These are phyloP conservation scores for Epichloe amarillans DNA, from an alignment of 2,329 filamentous ascomycete species.

Conservation along the genomic window DNA sequence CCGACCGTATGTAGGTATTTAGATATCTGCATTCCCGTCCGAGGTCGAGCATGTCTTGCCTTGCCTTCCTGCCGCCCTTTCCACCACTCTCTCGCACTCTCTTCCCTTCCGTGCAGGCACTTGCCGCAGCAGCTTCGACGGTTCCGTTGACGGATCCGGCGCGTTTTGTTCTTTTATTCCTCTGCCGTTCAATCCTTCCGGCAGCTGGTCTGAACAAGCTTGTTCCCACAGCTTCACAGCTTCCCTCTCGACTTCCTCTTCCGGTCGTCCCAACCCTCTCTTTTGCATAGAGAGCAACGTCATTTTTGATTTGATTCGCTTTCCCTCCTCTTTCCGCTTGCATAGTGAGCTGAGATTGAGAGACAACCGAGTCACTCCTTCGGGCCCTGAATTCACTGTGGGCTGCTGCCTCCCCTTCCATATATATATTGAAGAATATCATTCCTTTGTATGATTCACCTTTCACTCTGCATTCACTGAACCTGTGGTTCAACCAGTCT, in stretches of 20 bases:
- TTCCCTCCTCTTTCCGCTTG: conserved; percentile 1
- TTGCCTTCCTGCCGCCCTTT: not conserved
- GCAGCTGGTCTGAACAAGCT: conserved; percentile 14
- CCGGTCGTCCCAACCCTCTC: not conserved
- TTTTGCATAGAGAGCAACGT: conserved; percentile 9
- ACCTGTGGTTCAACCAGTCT: not conserved
- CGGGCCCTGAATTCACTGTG: not conserved
- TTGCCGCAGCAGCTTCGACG: not conserved
- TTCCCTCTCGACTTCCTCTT: not conserved
- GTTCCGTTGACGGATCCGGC: conserved; percentile 4
- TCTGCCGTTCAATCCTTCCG: conserved; percentile 21
- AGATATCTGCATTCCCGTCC: conserved; percentile 9
- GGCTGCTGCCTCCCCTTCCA: not conserved
- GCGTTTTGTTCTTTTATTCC: not conserved
- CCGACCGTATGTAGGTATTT: conserved; percentile 6
- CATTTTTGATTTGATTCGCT: conserved; percentile 8
- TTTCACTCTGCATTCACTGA: not conserved
- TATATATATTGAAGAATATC: conserved; percentile 1
- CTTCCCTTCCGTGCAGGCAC: conserved; percentile 3
- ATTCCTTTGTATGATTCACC: not conserved
- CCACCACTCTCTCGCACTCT: not conserved
- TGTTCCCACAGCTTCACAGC: not conserved
- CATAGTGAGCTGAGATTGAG: not conserved
- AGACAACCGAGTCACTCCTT: not conserved
- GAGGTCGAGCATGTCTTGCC: not conserved